Base-by-base conservation (phyloP, 2,329 filamentous ascomycete genomes). In the Cordyceps javanica region DNA sequence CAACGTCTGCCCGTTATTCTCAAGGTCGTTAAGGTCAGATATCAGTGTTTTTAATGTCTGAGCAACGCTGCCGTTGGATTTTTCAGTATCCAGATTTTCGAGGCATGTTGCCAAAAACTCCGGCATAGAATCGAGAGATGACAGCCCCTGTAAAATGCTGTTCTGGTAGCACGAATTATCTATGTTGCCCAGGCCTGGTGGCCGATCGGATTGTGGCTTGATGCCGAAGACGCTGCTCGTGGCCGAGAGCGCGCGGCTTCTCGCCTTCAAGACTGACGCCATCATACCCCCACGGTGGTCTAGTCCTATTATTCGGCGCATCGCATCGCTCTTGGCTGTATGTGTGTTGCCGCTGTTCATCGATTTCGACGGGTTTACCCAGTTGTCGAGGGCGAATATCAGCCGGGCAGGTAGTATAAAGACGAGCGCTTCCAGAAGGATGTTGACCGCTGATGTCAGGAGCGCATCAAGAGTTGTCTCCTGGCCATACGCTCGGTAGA, bases 151-250 rank as follows among this genome's bases (percentile, higher is more conserved):
- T 11, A 99, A 83, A 21, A 97, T 87, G 68, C 92, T 97, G 72
- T 99, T 99, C 72, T 97, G 94, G 70, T 96, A 99, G 76, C 94
- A 97, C 1, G 91, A 96, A 69, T 97, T 96, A 75, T 96, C 90
- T 75, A 86, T 87, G 70, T 99, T 99, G 10, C 90, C 91, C 55
- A 97, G 75, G 0, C 94, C 94, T 2, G 77, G 80, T 51, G 78
- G 88, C 32, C 72, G 71, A 45, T 79, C 74, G 25, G 72, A 66
- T 25, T 70, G 70, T 25, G 65, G 63, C 62, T 75, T 79, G 25
- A 73, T 61, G 26, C 70, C 68, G 55, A 75, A 64, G 36, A 74
- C 68, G 55, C 67, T 73, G 41, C 72, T 76, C 1, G 81, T 81
- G 48, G 87, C 68, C 13, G 77, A 79, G 39, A 85, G 69, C 21